A percentile compares a stretch with the other conserved stretches of the same genome.
These are phyloP conservation scores for Fomitopsis serialis DNA, from an alignment of 768 basidiomycete species.

Conservation along the genomic window DNA sequence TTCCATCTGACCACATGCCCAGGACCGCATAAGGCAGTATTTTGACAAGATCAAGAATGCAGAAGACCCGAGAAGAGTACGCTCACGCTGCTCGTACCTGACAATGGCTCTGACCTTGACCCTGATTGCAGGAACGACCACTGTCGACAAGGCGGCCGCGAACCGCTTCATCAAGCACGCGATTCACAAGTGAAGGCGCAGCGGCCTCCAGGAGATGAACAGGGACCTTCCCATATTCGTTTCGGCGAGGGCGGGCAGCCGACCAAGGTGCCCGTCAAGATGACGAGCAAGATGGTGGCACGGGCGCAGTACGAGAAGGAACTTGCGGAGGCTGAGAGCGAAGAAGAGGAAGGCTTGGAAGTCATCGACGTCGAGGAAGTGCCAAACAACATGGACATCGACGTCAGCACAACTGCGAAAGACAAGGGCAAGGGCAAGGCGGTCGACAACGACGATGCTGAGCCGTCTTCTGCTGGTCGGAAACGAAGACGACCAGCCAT, in stretches of 20 bases:
- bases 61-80: slow-evolving; percentile 61
- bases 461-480: slow-evolving; percentile 5
- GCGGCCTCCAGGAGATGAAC: slow-evolving; percentile 13
- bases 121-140: slow-evolving; percentile 29
- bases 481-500: slow-evolving; percentile 49
- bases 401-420: neutral
- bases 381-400: slow-evolving; percentile 14
- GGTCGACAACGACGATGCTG: slow-evolving; percentile 27
- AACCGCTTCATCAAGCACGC: slow-evolving; percentile 81
- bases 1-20: neutral
- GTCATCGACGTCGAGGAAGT: slow-evolving; percentile 37
- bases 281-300: slow-evolving; percentile 72
- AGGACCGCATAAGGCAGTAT: slow-evolving; percentile 76
- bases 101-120: neutral
- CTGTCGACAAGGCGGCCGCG: slow-evolving; percentile 77
- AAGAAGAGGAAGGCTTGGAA: slow-evolving; percentile 36
- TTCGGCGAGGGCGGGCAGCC: slow-evolving; percentile 8
- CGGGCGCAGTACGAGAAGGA: slow-evolving; percentile 59
- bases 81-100: slow-evolving; percentile 16
- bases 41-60: slow-evolving; percentile 79
- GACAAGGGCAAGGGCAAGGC: slow-evolving; percentile 29
- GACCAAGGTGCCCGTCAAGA: slow-evolving; percentile 41
- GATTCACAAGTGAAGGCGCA: slow-evolving; percentile 52
- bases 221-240: slow-evolving; percentile 13
- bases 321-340: slow-evolving; percentile 37